These are phyloP conservation scores for Sorghum bicolor DNA, from an alignment of 176 grass and related monocot species.

Conservation along the genomic window DNA sequence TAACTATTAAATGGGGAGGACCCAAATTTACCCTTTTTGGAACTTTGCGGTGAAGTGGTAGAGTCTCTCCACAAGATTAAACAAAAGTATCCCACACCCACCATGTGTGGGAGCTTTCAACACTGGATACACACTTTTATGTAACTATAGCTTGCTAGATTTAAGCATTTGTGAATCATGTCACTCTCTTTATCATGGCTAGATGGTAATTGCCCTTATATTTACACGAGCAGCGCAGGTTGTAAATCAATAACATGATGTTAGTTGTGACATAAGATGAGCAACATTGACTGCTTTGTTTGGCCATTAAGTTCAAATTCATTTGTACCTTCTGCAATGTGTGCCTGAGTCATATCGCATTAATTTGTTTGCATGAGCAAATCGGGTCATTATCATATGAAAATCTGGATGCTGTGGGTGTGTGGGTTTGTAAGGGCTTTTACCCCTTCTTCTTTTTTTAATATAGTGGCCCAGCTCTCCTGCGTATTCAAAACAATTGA, in stretches of 20 bases:
- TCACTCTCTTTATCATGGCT: conserved; percentile 7
- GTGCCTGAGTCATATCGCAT: not conserved
- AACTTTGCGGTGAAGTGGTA: not conserved
- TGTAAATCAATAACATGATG: not conserved
- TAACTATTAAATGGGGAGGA: not conserved
- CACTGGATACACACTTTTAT: not conserved
- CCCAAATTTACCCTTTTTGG: not conserved
- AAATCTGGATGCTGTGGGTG: not conserved
- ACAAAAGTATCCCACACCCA: not conserved
- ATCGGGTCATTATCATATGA: not conserved
- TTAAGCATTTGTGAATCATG: not conserved
- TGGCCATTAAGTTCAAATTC: not conserved
- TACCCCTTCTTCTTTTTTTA: not conserved
- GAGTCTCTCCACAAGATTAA: not conserved
- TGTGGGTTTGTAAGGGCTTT: not conserved
- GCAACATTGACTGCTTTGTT: not conserved
- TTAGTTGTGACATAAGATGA: not conserved
- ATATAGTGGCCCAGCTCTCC: not conserved
- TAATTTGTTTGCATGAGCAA: not conserved
- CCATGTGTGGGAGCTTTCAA: not conserved
- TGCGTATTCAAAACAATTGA: not conserved
- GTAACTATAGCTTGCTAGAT: not conserved
- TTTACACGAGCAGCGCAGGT: not conserved
- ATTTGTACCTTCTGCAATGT: not conserved
- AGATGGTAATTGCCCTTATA: not conserved